Percentiles rank a stretch among this genome's conserved stretches.
These are phyloP conservation scores for Adiantum capillusveneris DNA, from an alignment of 75 land plant species.

Conservation along the genomic window DNA sequence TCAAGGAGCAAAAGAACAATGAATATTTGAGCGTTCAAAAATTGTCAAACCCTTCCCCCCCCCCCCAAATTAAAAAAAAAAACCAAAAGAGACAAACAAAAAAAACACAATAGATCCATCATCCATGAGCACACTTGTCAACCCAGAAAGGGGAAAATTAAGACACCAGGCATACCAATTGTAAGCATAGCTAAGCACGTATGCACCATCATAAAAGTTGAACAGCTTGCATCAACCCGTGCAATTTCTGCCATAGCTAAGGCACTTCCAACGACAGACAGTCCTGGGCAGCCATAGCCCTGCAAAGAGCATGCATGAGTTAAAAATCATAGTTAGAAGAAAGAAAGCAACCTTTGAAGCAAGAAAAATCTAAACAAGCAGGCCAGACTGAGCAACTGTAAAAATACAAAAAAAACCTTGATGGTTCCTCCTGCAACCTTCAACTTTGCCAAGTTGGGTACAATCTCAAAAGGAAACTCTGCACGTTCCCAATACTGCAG, in stretches of 20 bases:
- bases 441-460: slow-evolving; percentile 64
- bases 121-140: no score
- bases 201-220: slow-evolving; percentile 86
- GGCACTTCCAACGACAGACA: slow-evolving; percentile 74
- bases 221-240: slow-evolving; percentile 93
- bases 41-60: no score
- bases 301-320: slow-evolving; percentile 23
- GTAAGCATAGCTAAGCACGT: slow-evolving; percentile 90
- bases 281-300: slow-evolving; percentile 94
- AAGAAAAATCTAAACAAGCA: no score
- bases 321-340: no score
- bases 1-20: no score
- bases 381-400: no score
- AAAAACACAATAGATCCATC: no score
- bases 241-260: slow-evolving; percentile 66
- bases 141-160: background rate
- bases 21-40: no score
- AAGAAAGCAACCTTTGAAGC: no score
- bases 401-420: slow-evolving; percentile 67
- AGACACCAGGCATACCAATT: slow-evolving; percentile 46
- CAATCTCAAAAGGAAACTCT: slow-evolving; percentile 83
- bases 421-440: slow-evolving; percentile 87
- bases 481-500: slow-evolving; percentile 82
- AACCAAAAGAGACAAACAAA: no score
- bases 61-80: no score